phyloP scores from a whole-genome alignment of 176 grass and related monocot species.

The Zizania latifolia region DNA sequence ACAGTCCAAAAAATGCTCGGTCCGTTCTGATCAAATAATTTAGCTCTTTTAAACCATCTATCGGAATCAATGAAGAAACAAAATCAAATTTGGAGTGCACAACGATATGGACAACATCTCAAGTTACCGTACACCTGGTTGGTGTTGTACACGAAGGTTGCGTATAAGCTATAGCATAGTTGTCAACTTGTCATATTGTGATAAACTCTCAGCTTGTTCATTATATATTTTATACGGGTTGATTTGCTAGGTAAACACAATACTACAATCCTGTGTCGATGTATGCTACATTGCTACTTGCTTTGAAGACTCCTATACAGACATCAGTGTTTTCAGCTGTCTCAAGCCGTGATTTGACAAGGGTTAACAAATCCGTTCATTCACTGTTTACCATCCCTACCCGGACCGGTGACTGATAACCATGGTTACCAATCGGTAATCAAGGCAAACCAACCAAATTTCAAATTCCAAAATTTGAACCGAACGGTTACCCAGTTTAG shows the following conservation, averaged over 20 bases:
- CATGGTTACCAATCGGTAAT: no score
- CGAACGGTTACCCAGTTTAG: no score
- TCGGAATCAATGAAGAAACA: neutral
- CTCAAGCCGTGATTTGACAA: neutral
- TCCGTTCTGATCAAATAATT: neutral
- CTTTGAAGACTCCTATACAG: neutral
- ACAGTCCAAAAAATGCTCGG: neutral
- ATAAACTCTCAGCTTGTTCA: constrained; percentile 20
- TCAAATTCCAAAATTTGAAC: no score
- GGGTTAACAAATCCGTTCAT: no score
- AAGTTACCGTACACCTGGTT: constrained; percentile 25
- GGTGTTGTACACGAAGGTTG: neutral
- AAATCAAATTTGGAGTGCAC: constrained; percentile 11
- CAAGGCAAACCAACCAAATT: no score
- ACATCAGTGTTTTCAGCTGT: neutral
- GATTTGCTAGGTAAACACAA: neutral
- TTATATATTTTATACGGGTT: neutral
- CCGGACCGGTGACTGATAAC: no score
- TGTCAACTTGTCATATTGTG: constrained; percentile 28
- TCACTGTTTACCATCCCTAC: no score
- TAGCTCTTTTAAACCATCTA: constrained; percentile 1
- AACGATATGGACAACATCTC: neutral
- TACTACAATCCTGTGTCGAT: neutral
- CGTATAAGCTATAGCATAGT: constrained; percentile 26
- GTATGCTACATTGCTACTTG: neutral